Evolutionary conservation across 2,329 filamentous ascomycete species (phyloP).

Genomic region (Monosporascus sp.): DNA sequence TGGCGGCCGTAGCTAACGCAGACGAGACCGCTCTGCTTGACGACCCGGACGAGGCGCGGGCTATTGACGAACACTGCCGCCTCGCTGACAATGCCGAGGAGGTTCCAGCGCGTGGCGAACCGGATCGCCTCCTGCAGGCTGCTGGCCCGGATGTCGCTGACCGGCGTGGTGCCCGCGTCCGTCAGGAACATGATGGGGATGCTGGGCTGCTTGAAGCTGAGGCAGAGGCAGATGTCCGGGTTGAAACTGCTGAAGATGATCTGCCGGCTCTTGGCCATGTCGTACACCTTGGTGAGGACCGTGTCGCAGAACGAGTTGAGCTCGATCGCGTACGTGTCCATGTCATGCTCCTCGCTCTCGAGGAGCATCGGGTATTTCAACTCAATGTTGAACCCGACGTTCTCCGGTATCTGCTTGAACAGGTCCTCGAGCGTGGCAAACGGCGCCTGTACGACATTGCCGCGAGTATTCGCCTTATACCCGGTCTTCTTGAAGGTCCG

Average conservation of each 20-base stretch:
- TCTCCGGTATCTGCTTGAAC: slow-evolving; percentile 75
- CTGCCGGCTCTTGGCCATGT: slow-evolving; percentile 74
- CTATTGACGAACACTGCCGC: slow-evolving; percentile 85
- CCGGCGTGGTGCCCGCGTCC: slow-evolving; percentile 74
- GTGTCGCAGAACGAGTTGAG: slow-evolving; percentile 96
- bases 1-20: slow-evolving; percentile 90
- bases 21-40: slow-evolving; percentile 89
- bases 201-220: slow-evolving; percentile 95
- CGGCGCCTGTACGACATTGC: slow-evolving; percentile 90
- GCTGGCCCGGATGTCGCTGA: slow-evolving; percentile 84
- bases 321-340: slow-evolving; percentile 94
- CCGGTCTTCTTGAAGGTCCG: slow-evolving; percentile 91
- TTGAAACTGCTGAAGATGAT: slow-evolving; percentile 98
- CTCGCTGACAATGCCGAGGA: slow-evolving; percentile 86
- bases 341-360: slow-evolving; percentile 90
- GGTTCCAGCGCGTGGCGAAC: slow-evolving; percentile 90
- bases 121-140: slow-evolving; percentile 93
- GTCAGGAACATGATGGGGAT: slow-evolving; percentile 94
- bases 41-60: slow-evolving; percentile 81
- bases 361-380: slow-evolving; percentile 99
- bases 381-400: slow-evolving; percentile 95
- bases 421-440: slow-evolving; percentile 95
- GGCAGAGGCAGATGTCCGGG: slow-evolving; percentile 87
- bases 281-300: slow-evolving; percentile 84
- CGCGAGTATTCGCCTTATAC: slow-evolving; percentile 91